These are phyloP conservation scores for Sonneratia alba DNA, from an alignment of 345 rosid genomes.

Conservation along the genomic window DNA sequence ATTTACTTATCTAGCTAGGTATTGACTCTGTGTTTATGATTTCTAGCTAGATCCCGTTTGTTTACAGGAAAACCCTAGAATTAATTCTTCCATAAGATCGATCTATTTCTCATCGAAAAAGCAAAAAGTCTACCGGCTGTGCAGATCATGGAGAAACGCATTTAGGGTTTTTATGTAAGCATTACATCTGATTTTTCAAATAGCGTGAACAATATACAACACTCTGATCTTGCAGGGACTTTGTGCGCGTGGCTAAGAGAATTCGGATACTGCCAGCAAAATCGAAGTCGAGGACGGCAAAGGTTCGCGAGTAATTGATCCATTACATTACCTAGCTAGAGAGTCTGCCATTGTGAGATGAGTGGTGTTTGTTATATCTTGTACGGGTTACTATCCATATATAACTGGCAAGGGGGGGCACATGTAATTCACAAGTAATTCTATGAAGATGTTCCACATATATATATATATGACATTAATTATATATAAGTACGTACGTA, in stretches of 20 bases:
- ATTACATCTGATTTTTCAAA: too few relatives aligned
- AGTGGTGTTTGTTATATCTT: not conserved
- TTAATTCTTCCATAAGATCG: too few relatives aligned
- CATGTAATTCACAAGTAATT: too few relatives aligned
- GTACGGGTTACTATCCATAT: too few relatives aligned
- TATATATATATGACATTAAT: too few relatives aligned
- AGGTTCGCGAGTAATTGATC: slow-evolving; percentile 5
- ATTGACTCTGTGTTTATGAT: not conserved
- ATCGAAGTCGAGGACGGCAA: slow-evolving; percentile 33
- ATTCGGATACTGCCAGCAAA: slow-evolving; percentile 79
- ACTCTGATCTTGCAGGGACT: slow-evolving; percentile 39
- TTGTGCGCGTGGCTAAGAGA: slow-evolving; percentile 84
- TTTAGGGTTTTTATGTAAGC: too few relatives aligned
- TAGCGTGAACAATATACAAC: too few relatives aligned
- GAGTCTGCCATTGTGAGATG: not conserved
- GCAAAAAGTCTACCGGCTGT: not conserved
- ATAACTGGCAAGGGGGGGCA: too few relatives aligned
- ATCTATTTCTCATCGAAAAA: not conserved
- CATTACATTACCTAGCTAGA: not conserved
- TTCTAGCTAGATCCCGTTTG: not conserved
- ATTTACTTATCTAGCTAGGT: not conserved
- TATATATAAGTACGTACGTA: too few relatives aligned
- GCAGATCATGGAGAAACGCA: too few relatives aligned
- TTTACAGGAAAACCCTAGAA: too few relatives aligned
- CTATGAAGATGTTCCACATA: too few relatives aligned